Evolutionary conservation across 2,329 filamentous ascomycete species (phyloP), one percentile per base, ranked within the genome.

Genomic region (Venturia effusa): DNA sequence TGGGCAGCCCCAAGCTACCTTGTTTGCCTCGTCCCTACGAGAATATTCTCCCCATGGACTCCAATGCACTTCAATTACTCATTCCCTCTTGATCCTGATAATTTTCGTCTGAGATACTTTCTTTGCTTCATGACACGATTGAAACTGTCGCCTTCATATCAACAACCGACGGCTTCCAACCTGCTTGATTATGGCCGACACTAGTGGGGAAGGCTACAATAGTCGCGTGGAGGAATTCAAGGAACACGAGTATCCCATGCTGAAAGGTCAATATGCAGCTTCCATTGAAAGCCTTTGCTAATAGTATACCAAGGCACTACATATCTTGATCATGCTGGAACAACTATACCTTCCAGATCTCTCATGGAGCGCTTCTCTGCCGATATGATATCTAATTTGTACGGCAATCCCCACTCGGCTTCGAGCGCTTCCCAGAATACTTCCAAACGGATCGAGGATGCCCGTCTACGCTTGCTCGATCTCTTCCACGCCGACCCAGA

Each of bases 291-390:
- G 30, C 22, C 11, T 48, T 48, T 19, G n/a, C 34, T 57, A 15
- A 40, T n/a, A 10, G 5, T 19, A n/a, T n/a, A 55, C 24, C 45
- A 51, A 93, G 90, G 83, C 62, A 85, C 84, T 11, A 81, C 87
- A 59, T 97, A 97, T 74, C 86, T 97, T 64, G 93, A 97, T 70
- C 92, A 97, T 87, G 92, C 92, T 0, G 93, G 92, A n/a, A 90
- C 90, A n/a, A 93, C 92, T 0, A 79, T 89, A 0, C 90, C 89
- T 71, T 80, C 91, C 51, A 93, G 88, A 73, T 92, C 89, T 37
- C 76, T 94, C 30, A 86, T 97, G 74, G 88, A 93, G 68, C 80
- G 78, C 30, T 96, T 96, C 75, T 85, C 90, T 10, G 74, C 77
- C n/a, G 89, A 94, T 66, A 88, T 97, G 82, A 87, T 87, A 32